Conservation (phyloP, 345 rosid genomes). For the Syzygium jambos region DNA sequence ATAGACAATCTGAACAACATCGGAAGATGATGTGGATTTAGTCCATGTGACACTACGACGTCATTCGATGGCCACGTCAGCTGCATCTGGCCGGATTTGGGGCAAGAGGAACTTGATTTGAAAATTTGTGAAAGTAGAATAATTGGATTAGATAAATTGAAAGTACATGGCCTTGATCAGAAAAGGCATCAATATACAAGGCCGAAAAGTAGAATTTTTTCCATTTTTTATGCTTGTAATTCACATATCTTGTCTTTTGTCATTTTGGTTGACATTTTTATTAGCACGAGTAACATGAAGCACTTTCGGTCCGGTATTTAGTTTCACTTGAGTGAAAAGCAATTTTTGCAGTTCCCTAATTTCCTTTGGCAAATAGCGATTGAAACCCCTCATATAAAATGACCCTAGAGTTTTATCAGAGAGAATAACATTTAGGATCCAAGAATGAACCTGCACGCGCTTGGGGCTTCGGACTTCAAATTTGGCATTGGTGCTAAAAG, state of each 20-base stretch:
- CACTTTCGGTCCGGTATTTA: neutral
- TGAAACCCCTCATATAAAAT: neutral
- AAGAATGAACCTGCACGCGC: slow-evolving; percentile 62
- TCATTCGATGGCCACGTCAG: neutral
- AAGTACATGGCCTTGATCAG: neutral
- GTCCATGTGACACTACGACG: neutral
- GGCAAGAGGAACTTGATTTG: neutral
- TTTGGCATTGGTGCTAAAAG: slow-evolving; percentile 80
- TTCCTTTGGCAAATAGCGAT: neutral
- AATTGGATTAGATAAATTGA: neutral
- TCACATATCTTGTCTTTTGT: neutral
- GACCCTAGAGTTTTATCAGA: neutral
- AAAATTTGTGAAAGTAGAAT: neutral
- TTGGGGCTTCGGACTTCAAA: slow-evolving; percentile 86
- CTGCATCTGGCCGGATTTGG: neutral
- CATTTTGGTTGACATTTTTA: neutral
- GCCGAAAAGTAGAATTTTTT: neutral
- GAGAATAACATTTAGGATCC: neutral
- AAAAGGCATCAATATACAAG: neutral
- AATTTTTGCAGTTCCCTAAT: neutral
- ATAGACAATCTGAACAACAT: neutral
- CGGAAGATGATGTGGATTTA: neutral
- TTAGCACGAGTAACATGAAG: neutral
- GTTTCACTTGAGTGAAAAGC: neutral
- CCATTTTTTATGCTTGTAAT: neutral